phyloP scores from a whole-genome alignment of 768 basidiomycete genomes.

The Mycena chlorophos region DNA sequence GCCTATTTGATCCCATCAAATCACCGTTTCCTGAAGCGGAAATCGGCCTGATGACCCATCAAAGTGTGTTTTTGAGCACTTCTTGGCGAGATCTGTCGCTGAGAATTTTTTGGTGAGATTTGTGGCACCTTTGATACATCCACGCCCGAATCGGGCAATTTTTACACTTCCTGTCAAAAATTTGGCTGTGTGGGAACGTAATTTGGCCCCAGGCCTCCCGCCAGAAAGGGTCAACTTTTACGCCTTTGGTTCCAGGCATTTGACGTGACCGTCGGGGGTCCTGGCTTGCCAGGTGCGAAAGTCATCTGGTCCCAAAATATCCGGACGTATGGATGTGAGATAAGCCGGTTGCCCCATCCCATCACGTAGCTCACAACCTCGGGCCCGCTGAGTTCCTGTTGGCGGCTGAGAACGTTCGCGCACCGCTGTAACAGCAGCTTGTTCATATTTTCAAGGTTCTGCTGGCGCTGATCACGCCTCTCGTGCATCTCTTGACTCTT shows the following conservation, averaged over 20 bases:
- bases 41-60: too few species aligned
- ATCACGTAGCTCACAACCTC: constrained; percentile 42
- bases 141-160: background rate
- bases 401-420: constrained; percentile 30
- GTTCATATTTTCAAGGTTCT: constrained; percentile 24
- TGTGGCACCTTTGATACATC: background rate
- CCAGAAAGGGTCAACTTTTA: background rate
- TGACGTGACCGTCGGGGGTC: background rate
- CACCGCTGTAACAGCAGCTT: constrained; percentile 34
- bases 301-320: constrained; percentile 35
- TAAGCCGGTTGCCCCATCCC: too few species aligned
- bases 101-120: constrained; percentile 6
- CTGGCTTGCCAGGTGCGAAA: constrained; percentile 11
- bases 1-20: too few species aligned
- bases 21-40: too few species aligned
- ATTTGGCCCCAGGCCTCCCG: background rate
- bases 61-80: background rate
- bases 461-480: constrained; percentile 4
- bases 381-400: constrained; percentile 40
- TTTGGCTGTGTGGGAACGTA: background rate
- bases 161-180: background rate
- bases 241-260: background rate
- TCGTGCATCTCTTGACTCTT: constrained; percentile 29
- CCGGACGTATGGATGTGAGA: constrained; percentile 36
- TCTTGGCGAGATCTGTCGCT: background rate